Base-by-base conservation (phyloP, 768 basidiomycete genomes). In the Agrocybe praecox region DNA sequence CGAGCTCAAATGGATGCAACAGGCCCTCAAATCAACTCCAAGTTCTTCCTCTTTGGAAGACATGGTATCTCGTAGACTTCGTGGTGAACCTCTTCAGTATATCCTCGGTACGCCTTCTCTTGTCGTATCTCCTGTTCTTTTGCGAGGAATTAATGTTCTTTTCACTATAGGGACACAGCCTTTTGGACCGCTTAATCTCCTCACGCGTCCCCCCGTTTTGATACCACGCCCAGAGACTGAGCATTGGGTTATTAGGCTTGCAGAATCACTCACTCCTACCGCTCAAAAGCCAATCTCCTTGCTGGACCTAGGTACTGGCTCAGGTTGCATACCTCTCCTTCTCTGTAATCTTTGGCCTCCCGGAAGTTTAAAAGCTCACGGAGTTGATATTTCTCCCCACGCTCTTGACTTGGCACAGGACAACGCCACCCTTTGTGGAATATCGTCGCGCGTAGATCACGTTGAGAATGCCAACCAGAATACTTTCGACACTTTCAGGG, bases 161-260 rank as follows among this genome's bases (percentile, higher is more conserved):
- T 55, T 52, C 50, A 56, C 53, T 58, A 33, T 62, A 83, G 93
- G 90, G n/a, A 87, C 84, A 26, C 89, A 92, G 66, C 92, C 94
- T 0, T 97, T 98, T 72, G 94, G 94, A 9, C 85, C 89, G 5
- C 83, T 98, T 46, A 78, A 83, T 63, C 80, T 98, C 65, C 75
- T 86, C 57, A 77, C 80, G 10, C 83, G 91, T 17, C 77, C 89
- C 2, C 96, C 96, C 1, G 86, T 88, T 17, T 86, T 98, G 60
- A 98, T 98, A 43, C 96, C 96, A 12, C 89, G 96, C 14, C 92
- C 95, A 44, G 96, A 99, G 72, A 99, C 96, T 0, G 94, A 97
- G 66, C 73, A 93, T 61, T 92, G 90, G 90, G 77, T 87, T 7
- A 69, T 84, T 9, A 80, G 78, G 49, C 81, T 94, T 53, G 79